Evolutionary conservation across 306 rosid genomes (phyloP), one percentile per base, ranked within the genome.

Genomic region (Ormosia semicastrata): DNA sequence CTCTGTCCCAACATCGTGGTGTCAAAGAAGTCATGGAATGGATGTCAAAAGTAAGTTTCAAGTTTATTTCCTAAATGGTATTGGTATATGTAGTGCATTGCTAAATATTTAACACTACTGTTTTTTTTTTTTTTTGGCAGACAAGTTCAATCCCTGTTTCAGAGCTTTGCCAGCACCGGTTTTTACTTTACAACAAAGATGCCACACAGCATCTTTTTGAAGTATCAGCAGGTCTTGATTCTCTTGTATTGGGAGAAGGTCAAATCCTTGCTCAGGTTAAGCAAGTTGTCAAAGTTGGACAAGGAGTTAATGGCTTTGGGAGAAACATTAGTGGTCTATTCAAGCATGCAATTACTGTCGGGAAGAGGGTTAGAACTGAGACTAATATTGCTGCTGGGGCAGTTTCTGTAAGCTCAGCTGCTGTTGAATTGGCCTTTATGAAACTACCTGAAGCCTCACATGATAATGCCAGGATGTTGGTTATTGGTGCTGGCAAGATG

Each of bases 161-260:
- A 1, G 98, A 96, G 71, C 91, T 96, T 85, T 89, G 92, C 53
- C 73, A 92, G 76, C 98, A 96, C 88, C 88, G 89, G 39, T 96
- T 96, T 86, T 83, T 96, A 67, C 93, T 93, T 66, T 88, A 93
- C 85, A 91, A 96, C 89, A 89, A 89, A 0, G 99, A 96, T 84
- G 99, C 97, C 65, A 93, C 97, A 2, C 94, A 92, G 44, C 99
- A 96, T 79, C 53, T 96, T 66, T 95, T 96, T 66, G 97, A 96
- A 76, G 99, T 93, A 43, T 93, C 99, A 46, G 98, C 99, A 1
- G 99, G 99, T 53, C 98, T 96, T 3, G 99, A 96, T 60, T 96
- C 99, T 83, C 97, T 96, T 74, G 99, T 96, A 53, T 90, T 93
- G n/a, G 99, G 98, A 79, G 99, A 96, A 86, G 99, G 99, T 81